Evolutionary conservation across 169 alveolate genomes (phyloP), one percentile per base, ranked within the genome.

Genomic region (Plasmodium falciparum): DNA sequence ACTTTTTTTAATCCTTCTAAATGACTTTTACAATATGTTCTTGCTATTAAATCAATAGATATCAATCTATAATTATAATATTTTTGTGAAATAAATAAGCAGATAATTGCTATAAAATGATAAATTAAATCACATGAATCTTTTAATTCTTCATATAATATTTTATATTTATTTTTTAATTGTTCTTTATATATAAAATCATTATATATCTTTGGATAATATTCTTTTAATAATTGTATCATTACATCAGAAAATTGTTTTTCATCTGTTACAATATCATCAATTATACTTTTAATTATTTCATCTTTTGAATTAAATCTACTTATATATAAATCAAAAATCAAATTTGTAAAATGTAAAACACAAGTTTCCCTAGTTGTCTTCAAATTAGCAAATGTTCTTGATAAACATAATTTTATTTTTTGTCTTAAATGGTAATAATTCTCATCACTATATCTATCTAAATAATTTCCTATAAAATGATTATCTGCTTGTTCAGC

Each of bases 401-500:
- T 13, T 15, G 63, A 86, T 33, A 86, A 52, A 54, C 88, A 86
- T 22, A 86, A 29, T 17, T 86, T 86, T 39, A 86, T 45, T 24
- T 86, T 86, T 56, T 86, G 92, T 2, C 92, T 70, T 17, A 86
- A 72, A 33, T 86, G 92, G 20, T 22, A 45, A 52, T 71, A 86
- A 86, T 72, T 86, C 22, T 71, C 88, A 72, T 86, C 92, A 45
- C 73, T 61, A 72, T 71, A 86, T 59, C 88, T 62, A 22, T 62
- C 86, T 49, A 86, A 61, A 43, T 86, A 86, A 72, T 86, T 71
- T 1, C 92, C 92, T 24, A 86, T 86, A 56, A 71, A 86, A 29
- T 86, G 92, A 47, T 86, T 86, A 50, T 86, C 92, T 45, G 92
- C 92, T 86, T 86, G 92, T 17, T 86, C 92, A 11, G 92, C 92